Base-by-base conservation (phyloP, 176 grass and related monocot species). In the Cenchrus americanus region DNA sequence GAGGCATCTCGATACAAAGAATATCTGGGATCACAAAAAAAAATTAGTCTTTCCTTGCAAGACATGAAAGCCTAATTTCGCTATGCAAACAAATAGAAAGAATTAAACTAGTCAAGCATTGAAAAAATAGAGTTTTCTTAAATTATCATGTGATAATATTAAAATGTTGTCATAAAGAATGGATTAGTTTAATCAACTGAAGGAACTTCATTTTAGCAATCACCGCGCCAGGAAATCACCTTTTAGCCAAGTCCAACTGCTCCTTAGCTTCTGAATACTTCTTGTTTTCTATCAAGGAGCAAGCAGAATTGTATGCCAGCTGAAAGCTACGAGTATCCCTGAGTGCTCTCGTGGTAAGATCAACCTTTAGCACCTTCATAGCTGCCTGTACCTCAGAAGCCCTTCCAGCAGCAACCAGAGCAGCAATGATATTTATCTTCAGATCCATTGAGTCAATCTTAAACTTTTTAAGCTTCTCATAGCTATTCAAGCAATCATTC, bases 301-400 rank as follows among this genome's bases (percentile, higher is more conserved):
- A 99, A 76, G 93, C 93, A 82, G 91, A 86, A 69, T 99, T 99
- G 79, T 99, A 99, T 74, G 93, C 87, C 41, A 99, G 86, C 88
- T 99, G 93, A 84, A 92, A 99, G 80, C 88, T 94, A 65, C 92
- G 91, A 41, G 90, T 34, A 88, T 91, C 82, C 77, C 82, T 95
- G 52, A 90, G 89, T 54, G 89, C 89, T 43, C 75, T 90, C 0
- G 84, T 84, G 51, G 84, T 82, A 65, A 91, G 89, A 60, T 94
- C 83, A 85, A 95, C 86, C 81, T 92, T 99, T 68, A 87, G 88
- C 5, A 46, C 73, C 57, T 88, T 93, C 96, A 96, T 94, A 32
- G 85, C 82, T 86, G 80, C 81, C 59, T 92, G 87, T 66, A 99
- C 96, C 83, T 99, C 96, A 74, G 78, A 84, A 76, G 89, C 84